These are phyloP conservation scores for Zasmidium angulare DNA, from an alignment of 2,329 filamentous ascomycete species.

Conservation along the genomic window DNA sequence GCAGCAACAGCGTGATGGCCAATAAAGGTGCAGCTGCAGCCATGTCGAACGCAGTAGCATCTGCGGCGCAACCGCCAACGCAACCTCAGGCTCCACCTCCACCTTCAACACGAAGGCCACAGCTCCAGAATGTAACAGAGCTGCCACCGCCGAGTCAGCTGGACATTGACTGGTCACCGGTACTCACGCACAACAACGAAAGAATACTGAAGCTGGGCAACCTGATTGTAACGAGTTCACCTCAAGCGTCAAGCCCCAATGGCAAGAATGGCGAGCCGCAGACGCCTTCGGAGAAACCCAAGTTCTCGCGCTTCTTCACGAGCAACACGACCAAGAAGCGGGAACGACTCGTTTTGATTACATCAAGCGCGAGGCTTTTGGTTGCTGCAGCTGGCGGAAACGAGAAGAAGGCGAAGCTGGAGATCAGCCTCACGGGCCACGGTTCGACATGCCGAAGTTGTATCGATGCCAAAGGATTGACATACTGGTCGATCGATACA, in stretches of 20 bases:
- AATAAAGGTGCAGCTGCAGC: slow-evolving; percentile 32
- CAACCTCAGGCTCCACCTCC: slow-evolving; percentile 12
- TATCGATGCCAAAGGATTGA: slow-evolving; percentile 81
- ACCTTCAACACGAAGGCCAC: slow-evolving; percentile 49
- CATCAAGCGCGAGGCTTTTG: slow-evolving; percentile 84
- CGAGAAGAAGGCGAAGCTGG: slow-evolving; percentile 91
- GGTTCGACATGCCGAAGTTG: slow-evolving; percentile 79
- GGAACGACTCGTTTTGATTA: slow-evolving; percentile 91
- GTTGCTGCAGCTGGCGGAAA: slow-evolving; percentile 89
- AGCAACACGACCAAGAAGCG: slow-evolving; percentile 89
- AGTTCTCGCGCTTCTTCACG: slow-evolving; percentile 90
- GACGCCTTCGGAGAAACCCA: slow-evolving; percentile 59
- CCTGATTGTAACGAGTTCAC: slow-evolving; percentile 76
- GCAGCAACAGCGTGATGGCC: slow-evolving; percentile 20
- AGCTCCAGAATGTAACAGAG: slow-evolving; percentile 86
- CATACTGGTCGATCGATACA: slow-evolving; percentile 87
- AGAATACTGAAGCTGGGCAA: slow-evolving; percentile 93
- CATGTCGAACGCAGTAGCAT: slow-evolving; percentile 10
- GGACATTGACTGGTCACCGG: slow-evolving; percentile 97
- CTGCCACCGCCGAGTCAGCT: slow-evolving; percentile 93
- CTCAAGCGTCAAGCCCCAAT: slow-evolving; percentile 71
- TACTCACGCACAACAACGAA: slow-evolving; percentile 86
- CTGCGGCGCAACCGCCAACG: slow-evolving; percentile 6
- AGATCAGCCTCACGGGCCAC: slow-evolving; percentile 76
- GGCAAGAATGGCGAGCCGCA: slow-evolving; percentile 69